A percentile compares a stretch with the other conserved stretches of the same genome.
Evolutionary conservation across 1,284 basidiomycete species (phyloP).

Genomic region (Boletus semigastroideus): DNA sequence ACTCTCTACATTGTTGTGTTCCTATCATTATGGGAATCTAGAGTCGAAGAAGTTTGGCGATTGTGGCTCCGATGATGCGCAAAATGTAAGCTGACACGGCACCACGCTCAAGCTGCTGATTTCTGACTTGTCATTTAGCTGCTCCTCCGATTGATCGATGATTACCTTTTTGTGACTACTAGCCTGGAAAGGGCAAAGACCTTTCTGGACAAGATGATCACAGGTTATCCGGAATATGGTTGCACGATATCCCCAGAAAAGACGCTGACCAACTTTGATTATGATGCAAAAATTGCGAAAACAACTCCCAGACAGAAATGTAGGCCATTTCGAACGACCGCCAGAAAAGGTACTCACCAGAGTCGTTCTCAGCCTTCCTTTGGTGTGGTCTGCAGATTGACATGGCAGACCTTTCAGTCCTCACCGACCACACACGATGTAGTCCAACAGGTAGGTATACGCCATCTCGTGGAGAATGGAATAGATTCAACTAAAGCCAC

Average conservation of each 20-base stretch:
- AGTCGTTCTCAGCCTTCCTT: constrained; percentile 58
- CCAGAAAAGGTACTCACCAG: constrained; percentile 1
- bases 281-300: constrained; percentile 54
- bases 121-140: too few relatives aligned
- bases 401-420: constrained; percentile 72
- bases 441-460: constrained; percentile 53
- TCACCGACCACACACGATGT: constrained; percentile 72
- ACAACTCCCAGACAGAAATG: constrained; percentile 48
- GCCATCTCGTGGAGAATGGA: too few relatives aligned
- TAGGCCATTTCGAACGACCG: too few relatives aligned
- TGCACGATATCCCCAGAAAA: constrained; percentile 89
- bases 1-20: constrained; percentile 86
- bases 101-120: too few relatives aligned
- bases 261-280: constrained; percentile 85
- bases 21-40: constrained; percentile 92
- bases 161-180: constrained; percentile 90
- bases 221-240: constrained; percentile 90
- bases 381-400: constrained; percentile 89
- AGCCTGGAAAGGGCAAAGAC: constrained; percentile 57
- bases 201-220: constrained; percentile 81
- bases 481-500: too few relatives aligned
- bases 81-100: too few relatives aligned
- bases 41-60: constrained; percentile 55
- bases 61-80: constrained; percentile 56
- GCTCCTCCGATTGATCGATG: constrained; percentile 87